Percentiles rank a stretch among this genome's conserved stretches.
phyloP scores from a whole-genome alignment of 176 grass and related monocot genomes.

The Hordeum marinum region DNA sequence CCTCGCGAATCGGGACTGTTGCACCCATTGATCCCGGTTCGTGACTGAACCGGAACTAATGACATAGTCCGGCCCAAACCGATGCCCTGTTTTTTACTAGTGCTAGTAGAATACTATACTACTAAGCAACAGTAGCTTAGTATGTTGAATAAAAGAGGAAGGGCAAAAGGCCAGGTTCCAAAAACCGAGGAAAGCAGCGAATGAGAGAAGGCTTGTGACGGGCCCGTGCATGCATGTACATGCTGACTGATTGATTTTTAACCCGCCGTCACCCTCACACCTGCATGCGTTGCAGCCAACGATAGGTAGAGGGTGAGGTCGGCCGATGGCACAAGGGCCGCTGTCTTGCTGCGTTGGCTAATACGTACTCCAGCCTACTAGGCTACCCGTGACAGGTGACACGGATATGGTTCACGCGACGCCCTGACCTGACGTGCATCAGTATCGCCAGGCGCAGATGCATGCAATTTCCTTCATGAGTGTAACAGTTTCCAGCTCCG shows the following conservation, averaged over 20 bases:
- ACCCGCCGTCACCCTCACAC: not conserved
- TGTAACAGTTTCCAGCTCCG: slow-evolving; percentile 9
- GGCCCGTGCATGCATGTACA: not conserved
- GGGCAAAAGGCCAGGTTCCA: slow-evolving; percentile 9
- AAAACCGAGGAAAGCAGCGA: slow-evolving; percentile 27
- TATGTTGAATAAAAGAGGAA: not conserved
- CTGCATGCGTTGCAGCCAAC: not conserved
- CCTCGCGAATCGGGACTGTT: too few species aligned
- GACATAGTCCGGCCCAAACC: too few species aligned
- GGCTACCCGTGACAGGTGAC: slow-evolving; percentile 4
- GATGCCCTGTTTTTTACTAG: too few species aligned
- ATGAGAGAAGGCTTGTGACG: slow-evolving; percentile 4
- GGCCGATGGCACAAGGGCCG: not conserved
- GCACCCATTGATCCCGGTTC: too few species aligned
- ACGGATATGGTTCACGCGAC: not conserved
- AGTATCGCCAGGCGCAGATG: not conserved
- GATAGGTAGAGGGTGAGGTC: not conserved
- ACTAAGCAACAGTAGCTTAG: too few species aligned
- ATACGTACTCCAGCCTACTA: not conserved
- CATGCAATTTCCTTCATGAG: not conserved
- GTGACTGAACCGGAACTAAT: too few species aligned
- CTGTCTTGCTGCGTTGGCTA: not conserved
- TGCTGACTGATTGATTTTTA: slow-evolving; percentile 11
- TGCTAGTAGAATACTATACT: too few species aligned
- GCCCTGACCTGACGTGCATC: not conserved